Percentiles rank a stretch among this genome's conserved stretches.
Conservation (phyloP, 208 protist species). For the Crithidia mellificae region DNA sequence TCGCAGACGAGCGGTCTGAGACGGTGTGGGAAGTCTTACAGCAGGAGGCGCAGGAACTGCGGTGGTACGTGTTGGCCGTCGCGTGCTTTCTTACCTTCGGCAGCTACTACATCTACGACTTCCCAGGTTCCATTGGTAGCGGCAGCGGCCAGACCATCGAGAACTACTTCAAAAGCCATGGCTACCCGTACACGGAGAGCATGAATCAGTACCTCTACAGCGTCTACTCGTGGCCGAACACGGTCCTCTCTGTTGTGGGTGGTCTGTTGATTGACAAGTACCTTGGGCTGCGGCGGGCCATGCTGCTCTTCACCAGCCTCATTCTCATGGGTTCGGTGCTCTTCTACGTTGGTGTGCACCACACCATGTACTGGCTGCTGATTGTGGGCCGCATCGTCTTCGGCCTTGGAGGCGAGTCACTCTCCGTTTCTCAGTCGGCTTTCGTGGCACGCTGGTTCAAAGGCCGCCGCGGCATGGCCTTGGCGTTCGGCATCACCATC, state of each 20-base stretch:
- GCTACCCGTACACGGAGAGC: slow-evolving; percentile 65
- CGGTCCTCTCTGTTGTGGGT: slow-evolving; percentile 79
- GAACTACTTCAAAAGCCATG: slow-evolving; percentile 45
- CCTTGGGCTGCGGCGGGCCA: slow-evolving; percentile 72
- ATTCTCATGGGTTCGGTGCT: slow-evolving; percentile 68
- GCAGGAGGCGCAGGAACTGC: slow-evolving; percentile 63
- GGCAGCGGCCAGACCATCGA: slow-evolving; percentile 66
- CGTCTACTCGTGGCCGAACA: slow-evolving; percentile 94
- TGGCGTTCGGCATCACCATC: slow-evolving; percentile 92
- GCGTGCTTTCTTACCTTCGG: slow-evolving; percentile 89
- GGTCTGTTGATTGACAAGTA: slow-evolving; percentile 90
- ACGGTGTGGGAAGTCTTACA: slow-evolving; percentile 19
- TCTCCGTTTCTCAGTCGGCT: slow-evolving; percentile 88
- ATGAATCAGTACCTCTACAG: slow-evolving; percentile 92
- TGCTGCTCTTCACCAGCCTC: slow-evolving; percentile 80
- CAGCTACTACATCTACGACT: slow-evolving; percentile 83
- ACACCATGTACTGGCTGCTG: slow-evolving; percentile 66
- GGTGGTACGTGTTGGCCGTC: slow-evolving; percentile 75
- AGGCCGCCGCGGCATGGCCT: slow-evolving; percentile 72
- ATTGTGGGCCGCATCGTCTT: slow-evolving; percentile 84
- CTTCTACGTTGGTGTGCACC: slow-evolving; percentile 75
- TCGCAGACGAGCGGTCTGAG: slow-evolving; percentile 1
- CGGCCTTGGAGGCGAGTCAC: slow-evolving; percentile 88
- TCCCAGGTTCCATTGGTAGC: slow-evolving; percentile 76
- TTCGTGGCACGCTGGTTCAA: slow-evolving; percentile 94